Evolutionary conservation across 192 early-diverging fungal species (phyloP).

Genomic region (Rhizoclosmatium globosum): DNA sequence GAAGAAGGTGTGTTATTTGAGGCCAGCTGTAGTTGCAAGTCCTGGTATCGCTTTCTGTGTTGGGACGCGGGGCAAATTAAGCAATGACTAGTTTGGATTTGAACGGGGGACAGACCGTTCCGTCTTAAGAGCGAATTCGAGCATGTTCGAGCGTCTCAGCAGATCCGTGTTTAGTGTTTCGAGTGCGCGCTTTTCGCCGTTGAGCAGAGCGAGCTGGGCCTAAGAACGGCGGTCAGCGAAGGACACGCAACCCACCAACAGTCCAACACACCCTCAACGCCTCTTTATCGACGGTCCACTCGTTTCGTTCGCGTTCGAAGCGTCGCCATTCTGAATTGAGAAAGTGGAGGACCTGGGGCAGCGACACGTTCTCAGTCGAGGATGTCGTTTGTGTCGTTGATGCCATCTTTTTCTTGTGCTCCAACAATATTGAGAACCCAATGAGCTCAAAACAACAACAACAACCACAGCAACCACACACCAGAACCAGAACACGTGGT

Average conservation of each 20-base stretch:
- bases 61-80: not conserved
- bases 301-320: slow-evolving; percentile 84
- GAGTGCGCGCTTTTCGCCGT: slow-evolving; percentile 78
- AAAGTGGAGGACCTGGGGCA: slow-evolving; percentile 71
- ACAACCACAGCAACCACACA: no score
- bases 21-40: not conserved
- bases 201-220: slow-evolving; percentile 78
- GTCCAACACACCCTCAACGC: slow-evolving; percentile 72
- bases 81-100: not conserved
- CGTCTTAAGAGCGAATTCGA: slow-evolving; percentile 79
- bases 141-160: slow-evolving; percentile 82
- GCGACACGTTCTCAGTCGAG: not conserved
- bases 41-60: not conserved
- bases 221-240: slow-evolving; percentile 39
- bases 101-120: slow-evolving; percentile 63
- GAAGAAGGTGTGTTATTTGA: not conserved
- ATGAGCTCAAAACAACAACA: no score
- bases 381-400: no score
- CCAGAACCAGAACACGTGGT: no score
- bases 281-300: slow-evolving; percentile 84
- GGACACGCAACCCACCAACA: not conserved
- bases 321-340: slow-evolving; percentile 84
- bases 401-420: no score
- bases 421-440: no score
- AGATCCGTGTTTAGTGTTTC: slow-evolving; percentile 80